phyloP scores from a whole-genome alignment of 139 green algal genomes.

The Prasinococcaceae sp. region DNA sequence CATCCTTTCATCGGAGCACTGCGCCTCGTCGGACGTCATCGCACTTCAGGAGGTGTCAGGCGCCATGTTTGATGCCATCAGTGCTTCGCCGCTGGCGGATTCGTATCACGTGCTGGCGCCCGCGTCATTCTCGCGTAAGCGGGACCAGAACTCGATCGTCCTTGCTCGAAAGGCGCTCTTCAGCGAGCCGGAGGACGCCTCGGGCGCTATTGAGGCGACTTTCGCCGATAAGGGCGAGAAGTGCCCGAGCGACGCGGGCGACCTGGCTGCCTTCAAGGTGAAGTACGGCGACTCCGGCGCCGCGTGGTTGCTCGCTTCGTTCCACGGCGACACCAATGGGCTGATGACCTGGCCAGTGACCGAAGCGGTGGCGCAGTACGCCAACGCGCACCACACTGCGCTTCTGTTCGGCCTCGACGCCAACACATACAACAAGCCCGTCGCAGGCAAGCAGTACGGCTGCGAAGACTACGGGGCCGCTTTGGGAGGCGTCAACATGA shows the following conservation, averaged over 20 bases:
- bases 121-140: background rate
- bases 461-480: too few relatives aligned
- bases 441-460: background rate
- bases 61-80: background rate
- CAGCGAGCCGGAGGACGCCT: background rate
- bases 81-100: background rate
- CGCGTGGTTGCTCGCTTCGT: conserved; percentile 5
- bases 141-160: conserved; percentile 14
- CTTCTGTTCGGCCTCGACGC: conserved; percentile 6
- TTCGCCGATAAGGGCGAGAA: background rate
- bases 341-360: conserved; percentile 2
- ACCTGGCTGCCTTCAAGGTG: conserved; percentile 1
- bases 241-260: background rate
- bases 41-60: conserved; percentile 10
- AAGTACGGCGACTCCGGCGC: background rate
- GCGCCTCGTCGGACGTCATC: conserved; percentile 4
- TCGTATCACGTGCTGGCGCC: conserved; percentile 4
- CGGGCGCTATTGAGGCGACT: background rate
- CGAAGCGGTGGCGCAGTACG: background rate
- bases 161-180: background rate
- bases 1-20: background rate
- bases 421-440: conserved; percentile 1
- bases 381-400: background rate
- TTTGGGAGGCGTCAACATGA: background rate
- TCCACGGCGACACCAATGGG: conserved; percentile 18